These are phyloP conservation scores for Rhododendron molle DNA, from an alignment of 148 eudicot genomes.

Conservation along the genomic window DNA sequence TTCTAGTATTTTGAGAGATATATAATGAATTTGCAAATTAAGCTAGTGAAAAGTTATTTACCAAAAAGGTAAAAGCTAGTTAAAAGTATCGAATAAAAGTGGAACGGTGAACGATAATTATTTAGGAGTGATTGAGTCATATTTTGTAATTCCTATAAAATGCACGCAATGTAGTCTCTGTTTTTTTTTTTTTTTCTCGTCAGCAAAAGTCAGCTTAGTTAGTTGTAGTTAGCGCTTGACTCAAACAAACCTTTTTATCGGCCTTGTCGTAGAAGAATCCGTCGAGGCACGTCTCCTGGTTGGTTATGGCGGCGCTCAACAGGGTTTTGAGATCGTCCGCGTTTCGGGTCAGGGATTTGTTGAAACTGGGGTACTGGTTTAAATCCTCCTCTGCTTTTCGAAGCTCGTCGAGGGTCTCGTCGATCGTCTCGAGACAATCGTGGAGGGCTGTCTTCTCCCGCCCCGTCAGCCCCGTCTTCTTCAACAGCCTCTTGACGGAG, in stretches of 20 bases:
- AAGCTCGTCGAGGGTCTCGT: constrained; percentile 67
- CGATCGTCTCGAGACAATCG: constrained; percentile 61
- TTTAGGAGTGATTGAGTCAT: too few species aligned
- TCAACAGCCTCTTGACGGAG: constrained; percentile 29
- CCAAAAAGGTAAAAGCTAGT: too few species aligned
- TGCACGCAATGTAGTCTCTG: too few species aligned
- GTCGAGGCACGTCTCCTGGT: constrained; percentile 72
- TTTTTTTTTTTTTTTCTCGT: too few species aligned
- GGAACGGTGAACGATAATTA: too few species aligned
- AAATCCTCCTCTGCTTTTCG: constrained; percentile 35
- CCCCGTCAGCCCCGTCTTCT: constrained; percentile 21
- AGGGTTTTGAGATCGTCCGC: constrained; percentile 69
- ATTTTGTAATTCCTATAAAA: too few species aligned
- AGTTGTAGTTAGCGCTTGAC: too few species aligned
- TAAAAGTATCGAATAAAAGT: too few species aligned
- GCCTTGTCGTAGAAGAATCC: constrained; percentile 58
- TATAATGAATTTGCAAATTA: too few species aligned
- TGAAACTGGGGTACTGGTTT: constrained; percentile 26
- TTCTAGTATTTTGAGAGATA: too few species aligned
- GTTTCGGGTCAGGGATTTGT: constrained; percentile 30
- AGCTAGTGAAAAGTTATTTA: too few species aligned
- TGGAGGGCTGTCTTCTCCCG: constrained; percentile 59
- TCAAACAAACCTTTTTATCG: constrained; percentile 23
- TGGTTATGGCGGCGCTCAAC: constrained; percentile 68
- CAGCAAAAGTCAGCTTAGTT: too few species aligned